These are phyloP conservation scores for Arachis stenosperma DNA, from an alignment of 306 rosid species.

Conservation along the genomic window DNA sequence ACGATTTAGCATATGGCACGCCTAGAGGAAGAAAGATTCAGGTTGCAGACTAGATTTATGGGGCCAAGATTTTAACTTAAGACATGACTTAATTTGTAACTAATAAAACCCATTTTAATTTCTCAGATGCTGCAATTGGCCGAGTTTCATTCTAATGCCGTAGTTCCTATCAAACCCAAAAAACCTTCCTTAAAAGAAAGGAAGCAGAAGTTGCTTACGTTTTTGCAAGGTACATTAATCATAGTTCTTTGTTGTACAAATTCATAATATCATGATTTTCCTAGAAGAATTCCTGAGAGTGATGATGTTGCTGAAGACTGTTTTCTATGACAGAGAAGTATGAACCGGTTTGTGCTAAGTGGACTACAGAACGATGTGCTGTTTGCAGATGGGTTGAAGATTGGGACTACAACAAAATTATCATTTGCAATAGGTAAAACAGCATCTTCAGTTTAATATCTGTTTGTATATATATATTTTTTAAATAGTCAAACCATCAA, in stretches of 20 bases:
- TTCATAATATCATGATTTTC: slow-evolving; percentile 28
- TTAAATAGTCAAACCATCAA: slow-evolving; percentile 9
- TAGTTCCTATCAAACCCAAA: slow-evolving; percentile 74
- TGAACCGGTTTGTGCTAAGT: slow-evolving; percentile 89
- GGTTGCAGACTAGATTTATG: slow-evolving; percentile 24
- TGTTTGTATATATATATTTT: background rate
- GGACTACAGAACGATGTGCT: slow-evolving; percentile 99
- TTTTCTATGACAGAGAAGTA: slow-evolving; percentile 75
- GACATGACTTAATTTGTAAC: slow-evolving; percentile 7
- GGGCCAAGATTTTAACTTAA: slow-evolving; percentile 1
- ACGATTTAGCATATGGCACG: slow-evolving; percentile 1
- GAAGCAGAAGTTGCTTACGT: slow-evolving; percentile 83
- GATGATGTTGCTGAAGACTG: slow-evolving; percentile 25
- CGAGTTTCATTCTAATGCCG: slow-evolving; percentile 80
- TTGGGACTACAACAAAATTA: slow-evolving; percentile 98
- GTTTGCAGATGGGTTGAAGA: slow-evolving; percentile 99
- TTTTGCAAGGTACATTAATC: slow-evolving; percentile 77
- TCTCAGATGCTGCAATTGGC: slow-evolving; percentile 97
- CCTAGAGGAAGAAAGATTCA: slow-evolving; percentile 13
- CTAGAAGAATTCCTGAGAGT: slow-evolving; percentile 30
- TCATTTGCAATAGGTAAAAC: slow-evolving; percentile 90
- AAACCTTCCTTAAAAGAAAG: slow-evolving; percentile 86
- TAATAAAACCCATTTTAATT: slow-evolving; percentile 37
- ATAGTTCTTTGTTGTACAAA: slow-evolving; percentile 15
- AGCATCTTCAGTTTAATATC: slow-evolving; percentile 12